A percentile compares a stretch with the other conserved stretches of the same genome.
These are phyloP conservation scores for Reutealis trisperma DNA, from an alignment of 345 rosid species.

Conservation along the genomic window DNA sequence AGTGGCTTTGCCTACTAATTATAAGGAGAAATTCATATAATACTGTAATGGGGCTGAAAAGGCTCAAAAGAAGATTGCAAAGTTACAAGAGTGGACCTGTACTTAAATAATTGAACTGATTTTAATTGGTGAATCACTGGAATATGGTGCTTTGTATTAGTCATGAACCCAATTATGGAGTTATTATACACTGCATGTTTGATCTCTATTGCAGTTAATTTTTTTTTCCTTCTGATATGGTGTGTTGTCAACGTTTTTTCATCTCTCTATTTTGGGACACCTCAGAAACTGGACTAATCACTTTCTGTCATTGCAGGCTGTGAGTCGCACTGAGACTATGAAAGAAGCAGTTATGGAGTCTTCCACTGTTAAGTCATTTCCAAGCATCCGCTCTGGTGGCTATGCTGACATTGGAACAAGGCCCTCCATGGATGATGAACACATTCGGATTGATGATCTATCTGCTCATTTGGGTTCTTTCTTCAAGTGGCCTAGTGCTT, in stretches of 20 bases:
- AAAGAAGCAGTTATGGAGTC: conserved; percentile 35
- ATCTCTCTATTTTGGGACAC: neutral
- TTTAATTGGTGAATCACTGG: neutral
- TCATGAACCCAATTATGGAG: neutral
- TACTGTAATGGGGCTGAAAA: neutral
- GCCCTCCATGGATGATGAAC: conserved; percentile 82
- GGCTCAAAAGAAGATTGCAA: neutral
- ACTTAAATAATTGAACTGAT: neutral
- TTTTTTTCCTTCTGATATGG: neutral
- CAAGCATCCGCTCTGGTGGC: conserved; percentile 82
- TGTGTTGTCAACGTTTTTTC: neutral
- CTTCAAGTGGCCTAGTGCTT: conserved; percentile 67
- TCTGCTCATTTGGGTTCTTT: conserved; percentile 58
- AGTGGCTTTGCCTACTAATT: neutral
- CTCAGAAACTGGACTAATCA: conserved; percentile 12
- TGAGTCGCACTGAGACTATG: conserved; percentile 34
- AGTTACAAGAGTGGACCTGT: neutral
- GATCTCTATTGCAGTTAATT: neutral
- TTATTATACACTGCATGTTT: neutral
- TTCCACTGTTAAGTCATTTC: conserved; percentile 42
- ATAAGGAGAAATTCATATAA: neutral
- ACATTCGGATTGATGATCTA: conserved; percentile 73
- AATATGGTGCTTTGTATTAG: neutral
- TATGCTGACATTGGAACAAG: conserved; percentile 64
- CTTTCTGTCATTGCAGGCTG: conserved; percentile 33